These are phyloP conservation scores for Saccharomycopsis sp. DNA, from an alignment of 805 yeast genomes.

Conservation along the genomic window DNA sequence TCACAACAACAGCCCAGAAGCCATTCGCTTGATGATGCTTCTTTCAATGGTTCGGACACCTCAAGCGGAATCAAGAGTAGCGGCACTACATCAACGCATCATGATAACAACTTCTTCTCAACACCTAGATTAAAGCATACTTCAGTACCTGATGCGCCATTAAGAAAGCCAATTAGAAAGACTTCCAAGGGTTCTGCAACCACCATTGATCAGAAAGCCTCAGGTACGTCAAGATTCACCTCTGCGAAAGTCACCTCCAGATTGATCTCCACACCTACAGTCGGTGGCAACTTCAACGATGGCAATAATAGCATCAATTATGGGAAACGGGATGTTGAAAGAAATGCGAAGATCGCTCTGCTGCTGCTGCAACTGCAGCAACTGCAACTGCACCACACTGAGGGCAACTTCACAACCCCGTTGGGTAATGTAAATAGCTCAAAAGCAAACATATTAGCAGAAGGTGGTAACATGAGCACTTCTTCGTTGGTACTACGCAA, in stretches of 20 bases:
- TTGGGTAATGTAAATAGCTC: too few species aligned
- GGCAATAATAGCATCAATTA: conserved; percentile 6
- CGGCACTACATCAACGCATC: conserved; percentile 2
- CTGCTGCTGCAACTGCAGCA: too few species aligned
- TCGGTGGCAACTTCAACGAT: conserved; percentile 2
- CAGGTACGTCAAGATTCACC: conserved; percentile 27
- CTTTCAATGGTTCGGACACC: neutral
- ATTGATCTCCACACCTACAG: conserved; percentile 30
- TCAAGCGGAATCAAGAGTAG: conserved; percentile 2
- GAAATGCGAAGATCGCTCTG: conserved; percentile 10
- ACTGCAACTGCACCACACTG: conserved; percentile 14
- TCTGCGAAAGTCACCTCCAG: conserved; percentile 41
- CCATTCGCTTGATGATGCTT: too few species aligned
- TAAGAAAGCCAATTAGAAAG: conserved; percentile 29
- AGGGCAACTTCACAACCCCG: conserved; percentile 22
- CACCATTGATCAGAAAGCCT: conserved; percentile 23
- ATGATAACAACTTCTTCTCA: conserved; percentile 27
- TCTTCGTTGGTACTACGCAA: conserved; percentile 16
- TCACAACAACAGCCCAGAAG: too few species aligned
- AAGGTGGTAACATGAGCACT: neutral
- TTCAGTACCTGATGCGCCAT: conserved; percentile 32
- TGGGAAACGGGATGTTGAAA: conserved; percentile 23
- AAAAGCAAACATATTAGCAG: neutral
- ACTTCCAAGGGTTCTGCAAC: conserved; percentile 18
- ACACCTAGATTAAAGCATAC: conserved; percentile 35